Base-by-base conservation (phyloP, 345 rosid species). In the Corchorus olitorius region DNA sequence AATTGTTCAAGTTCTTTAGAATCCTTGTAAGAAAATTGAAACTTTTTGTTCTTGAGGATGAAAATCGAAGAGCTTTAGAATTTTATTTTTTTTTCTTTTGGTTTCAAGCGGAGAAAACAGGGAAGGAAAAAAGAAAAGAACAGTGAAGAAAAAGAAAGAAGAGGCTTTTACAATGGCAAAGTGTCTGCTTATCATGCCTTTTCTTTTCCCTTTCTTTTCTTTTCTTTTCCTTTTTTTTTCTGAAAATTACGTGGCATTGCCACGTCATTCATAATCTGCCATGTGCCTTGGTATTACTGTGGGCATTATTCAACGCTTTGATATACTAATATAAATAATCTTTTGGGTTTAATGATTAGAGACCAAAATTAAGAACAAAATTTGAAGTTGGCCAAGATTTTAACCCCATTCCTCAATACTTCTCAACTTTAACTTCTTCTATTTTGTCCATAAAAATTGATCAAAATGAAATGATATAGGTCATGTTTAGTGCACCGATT, bases 61-160 rank as follows among this genome's bases (percentile, higher is more conserved):
- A 52, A 70, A 50, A 70, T 34, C 73, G 15, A 70, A 70, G 60
- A 70, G 52, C 45, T 52, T 70, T 34, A 0, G 45, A 54, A 34
- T 2, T 34, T 2, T 4, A 4, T 6, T 20, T 2, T 3, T 53
- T 10, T 16, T 50, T 11, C 14, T 35, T 66, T 43, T 43, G 9
- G 5, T 16, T 45, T 71, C 17, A 16, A 35, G 35, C 75, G 46
- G 52, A 55, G 50, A 55, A 56, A 64, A 64, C 68, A 45, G 27
- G 27, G 1, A 27, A n/a, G n/a, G 27, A 1, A 27, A 27, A 27
- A 27, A 27, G 27, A 27, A 27, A 27, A 27, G 27, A 13, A 66
- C 34, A 37, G 62, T 4, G 49, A 37, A 5, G 63, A 71, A 54
- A 53, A 20, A 12, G 14, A 15, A 50, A 33, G 46, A 70, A 17